phyloP scores from a whole-genome alignment of 78 protist species.

The Creolimax fragrantissima region DNA sequence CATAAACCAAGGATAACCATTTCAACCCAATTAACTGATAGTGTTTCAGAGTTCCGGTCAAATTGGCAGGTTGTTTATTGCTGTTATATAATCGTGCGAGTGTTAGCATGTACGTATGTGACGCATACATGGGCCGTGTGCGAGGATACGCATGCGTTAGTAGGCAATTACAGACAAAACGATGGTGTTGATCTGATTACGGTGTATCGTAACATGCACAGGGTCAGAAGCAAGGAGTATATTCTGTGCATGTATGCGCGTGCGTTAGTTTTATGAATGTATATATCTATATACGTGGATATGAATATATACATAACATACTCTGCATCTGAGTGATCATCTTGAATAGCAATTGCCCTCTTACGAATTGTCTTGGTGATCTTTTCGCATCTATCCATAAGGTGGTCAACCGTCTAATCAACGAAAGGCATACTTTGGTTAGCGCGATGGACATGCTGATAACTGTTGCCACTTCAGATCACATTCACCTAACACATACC shows the following conservation, averaged over 20 bases:
- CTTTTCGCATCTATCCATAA: neutral
- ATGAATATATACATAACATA: neutral
- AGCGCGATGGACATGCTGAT: neutral
- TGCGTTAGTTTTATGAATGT: neutral
- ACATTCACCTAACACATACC: neutral
- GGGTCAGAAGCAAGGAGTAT: too few relatives aligned
- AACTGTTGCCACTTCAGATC: neutral
- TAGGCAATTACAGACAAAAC: neutral
- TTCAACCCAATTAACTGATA: conserved; percentile 80
- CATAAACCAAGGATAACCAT: conserved; percentile 76
- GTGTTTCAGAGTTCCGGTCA: neutral
- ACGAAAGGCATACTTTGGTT: neutral
- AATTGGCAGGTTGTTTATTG: neutral
- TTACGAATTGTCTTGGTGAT: neutral
- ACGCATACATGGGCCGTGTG: neutral
- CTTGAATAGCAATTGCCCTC: neutral
- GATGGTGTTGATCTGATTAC: neutral
- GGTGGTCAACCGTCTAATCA: neutral
- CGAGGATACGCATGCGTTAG: neutral
- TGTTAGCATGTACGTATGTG: neutral
- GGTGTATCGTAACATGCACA: neutral
- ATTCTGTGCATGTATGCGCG: neutral
- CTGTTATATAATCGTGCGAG: neutral
- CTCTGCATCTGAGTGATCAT: neutral
- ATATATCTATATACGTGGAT: neutral